Evolutionary conservation across 129 eudicot species (phyloP).

Genomic region (Gnaphalium uliginosum): DNA sequence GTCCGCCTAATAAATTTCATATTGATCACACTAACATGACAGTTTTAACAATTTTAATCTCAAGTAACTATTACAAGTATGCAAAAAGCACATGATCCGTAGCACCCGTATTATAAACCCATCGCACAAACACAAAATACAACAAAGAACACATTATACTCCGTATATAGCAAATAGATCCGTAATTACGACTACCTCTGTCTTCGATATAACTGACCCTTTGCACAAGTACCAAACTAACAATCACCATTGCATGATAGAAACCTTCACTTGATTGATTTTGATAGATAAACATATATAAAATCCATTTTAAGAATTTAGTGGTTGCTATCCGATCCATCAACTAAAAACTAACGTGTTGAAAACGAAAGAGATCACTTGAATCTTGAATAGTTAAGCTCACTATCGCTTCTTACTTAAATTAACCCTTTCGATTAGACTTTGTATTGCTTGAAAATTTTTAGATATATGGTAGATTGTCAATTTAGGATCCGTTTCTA

Average conservation of each 20-base stretch:
- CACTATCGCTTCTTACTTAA: not conserved
- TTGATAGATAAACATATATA: no score
- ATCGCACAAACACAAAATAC: no score
- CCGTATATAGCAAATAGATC: no score
- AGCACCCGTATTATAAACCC: no score
- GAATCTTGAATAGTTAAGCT: not conserved
- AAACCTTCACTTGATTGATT: no score
- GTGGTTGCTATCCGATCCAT: not conserved
- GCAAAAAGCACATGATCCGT: no score
- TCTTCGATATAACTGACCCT: no score
- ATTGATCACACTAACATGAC: not conserved
- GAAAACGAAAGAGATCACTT: not conserved
- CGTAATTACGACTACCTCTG: no score
- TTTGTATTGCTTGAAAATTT: not conserved
- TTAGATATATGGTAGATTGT: not conserved
- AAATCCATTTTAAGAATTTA: no score
- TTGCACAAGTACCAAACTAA: no score
- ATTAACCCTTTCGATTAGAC: not conserved
- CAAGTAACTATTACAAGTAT: not conserved
- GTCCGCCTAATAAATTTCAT: conserved; percentile 18
- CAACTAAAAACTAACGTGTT: not conserved
- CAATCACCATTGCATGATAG: no score
- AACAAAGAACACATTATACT: no score
- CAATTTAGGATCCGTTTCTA: not conserved
- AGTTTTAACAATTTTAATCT: not conserved